Conservation (phyloP, 805 yeast species). For the Candida caryicola region DNA sequence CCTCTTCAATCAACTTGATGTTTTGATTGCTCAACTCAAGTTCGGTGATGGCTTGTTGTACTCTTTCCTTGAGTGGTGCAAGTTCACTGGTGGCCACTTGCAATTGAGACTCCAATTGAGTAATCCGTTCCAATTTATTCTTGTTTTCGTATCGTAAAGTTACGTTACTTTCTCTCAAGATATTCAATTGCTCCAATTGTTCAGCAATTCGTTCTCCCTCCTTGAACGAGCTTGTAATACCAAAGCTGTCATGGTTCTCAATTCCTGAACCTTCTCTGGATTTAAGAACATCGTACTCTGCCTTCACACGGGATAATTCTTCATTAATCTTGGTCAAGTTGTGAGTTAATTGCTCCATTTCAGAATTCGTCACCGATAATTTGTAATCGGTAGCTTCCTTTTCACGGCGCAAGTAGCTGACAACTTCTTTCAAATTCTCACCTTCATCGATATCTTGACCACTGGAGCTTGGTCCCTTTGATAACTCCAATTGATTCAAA, state of each 20-base stretch:
- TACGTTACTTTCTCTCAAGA: conserved; percentile 65
- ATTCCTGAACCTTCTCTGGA: conserved; percentile 7
- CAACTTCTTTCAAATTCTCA: conserved; percentile 44
- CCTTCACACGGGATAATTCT: conserved; percentile 52
- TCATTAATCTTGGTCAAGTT: conserved; percentile 44
- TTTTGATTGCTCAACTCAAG: conserved; percentile 50
- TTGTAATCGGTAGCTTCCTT: conserved; percentile 68
- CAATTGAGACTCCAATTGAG: conserved; percentile 41
- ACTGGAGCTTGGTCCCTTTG: conserved; percentile 17
- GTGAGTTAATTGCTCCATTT: conserved; percentile 51
- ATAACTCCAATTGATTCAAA: conserved; percentile 61
- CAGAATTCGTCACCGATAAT: conserved; percentile 39
- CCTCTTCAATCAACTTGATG: conserved; percentile 46
- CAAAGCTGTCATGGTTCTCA: conserved; percentile 12
- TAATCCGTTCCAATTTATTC: conserved; percentile 18
- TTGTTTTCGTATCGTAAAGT: conserved; percentile 55
- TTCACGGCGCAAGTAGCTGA: conserved; percentile 66
- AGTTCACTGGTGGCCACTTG: conserved; percentile 27
- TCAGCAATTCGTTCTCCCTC: conserved; percentile 48
- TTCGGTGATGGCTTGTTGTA: conserved; percentile 35
- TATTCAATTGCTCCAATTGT: conserved; percentile 55
- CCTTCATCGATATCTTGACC: conserved; percentile 6
- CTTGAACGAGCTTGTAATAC: conserved; percentile 29
- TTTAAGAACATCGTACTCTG: conserved; percentile 35
- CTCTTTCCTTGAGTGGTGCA: conserved; percentile 44